Evolutionary conservation across 371 early-diverging fungal genomes (phyloP).

Genomic region (Mucor mucedo): DNA sequence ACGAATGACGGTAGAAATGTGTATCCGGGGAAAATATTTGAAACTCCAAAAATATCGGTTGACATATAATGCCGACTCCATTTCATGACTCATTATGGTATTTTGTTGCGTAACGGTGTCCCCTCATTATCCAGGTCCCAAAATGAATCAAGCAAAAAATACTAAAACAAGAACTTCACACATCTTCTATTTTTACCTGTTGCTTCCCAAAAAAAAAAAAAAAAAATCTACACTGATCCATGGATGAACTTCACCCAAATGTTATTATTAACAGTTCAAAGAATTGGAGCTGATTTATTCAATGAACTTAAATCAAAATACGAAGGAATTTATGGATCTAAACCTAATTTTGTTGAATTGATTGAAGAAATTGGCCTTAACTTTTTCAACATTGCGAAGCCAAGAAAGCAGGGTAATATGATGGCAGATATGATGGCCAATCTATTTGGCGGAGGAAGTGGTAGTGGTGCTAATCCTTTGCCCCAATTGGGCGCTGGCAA

Average conservation of each 20-base stretch:
- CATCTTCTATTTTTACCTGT: no score
- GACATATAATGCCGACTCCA: no score
- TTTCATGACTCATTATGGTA: no score
- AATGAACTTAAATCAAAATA: conserved; percentile 61
- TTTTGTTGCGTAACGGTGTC: no score
- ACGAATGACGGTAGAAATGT: no score
- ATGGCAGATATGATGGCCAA: conserved; percentile 76
- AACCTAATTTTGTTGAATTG: conserved; percentile 54
- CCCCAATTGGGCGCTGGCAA: conserved; percentile 16
- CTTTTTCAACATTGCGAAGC: conserved; percentile 71
- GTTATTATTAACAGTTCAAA: conserved; percentile 70
- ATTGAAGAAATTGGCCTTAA: conserved; percentile 68
- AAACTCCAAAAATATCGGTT: no score
- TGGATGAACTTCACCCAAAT: conserved; percentile 77
- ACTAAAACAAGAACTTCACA: no score
- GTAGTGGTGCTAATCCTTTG: conserved; percentile 8
- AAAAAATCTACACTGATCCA: conserved; percentile 54
- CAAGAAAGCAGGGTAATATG: conserved; percentile 70
- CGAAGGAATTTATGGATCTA: conserved; percentile 41
- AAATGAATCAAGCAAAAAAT: no score
- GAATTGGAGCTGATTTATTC: conserved; percentile 68
- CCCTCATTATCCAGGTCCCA: no score
- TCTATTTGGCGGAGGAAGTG: conserved; percentile 56
- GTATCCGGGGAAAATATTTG: no score
- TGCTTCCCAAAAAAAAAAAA: no score